phyloP scores from a whole-genome alignment of 805 yeast species.

The Hanseniaspora valbyensis region DNA sequence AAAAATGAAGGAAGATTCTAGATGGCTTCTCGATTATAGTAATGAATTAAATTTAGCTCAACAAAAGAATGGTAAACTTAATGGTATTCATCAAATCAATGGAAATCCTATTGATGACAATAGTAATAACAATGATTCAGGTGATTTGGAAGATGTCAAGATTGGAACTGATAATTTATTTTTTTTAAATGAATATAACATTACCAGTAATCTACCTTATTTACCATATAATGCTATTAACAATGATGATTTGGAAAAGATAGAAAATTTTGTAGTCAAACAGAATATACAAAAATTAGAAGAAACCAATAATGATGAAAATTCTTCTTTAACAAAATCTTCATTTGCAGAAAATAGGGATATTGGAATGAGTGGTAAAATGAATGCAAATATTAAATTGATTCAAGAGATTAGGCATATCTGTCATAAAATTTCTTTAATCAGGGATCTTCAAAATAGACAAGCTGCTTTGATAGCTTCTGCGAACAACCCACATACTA shows the following conservation, averaged over 20 bases:
- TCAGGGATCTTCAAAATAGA: conserved; percentile 74
- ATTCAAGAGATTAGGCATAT: conserved; percentile 82
- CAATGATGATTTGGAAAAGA: conserved; percentile 35
- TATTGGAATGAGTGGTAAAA: conserved; percentile 49
- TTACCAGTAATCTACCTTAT: conserved; percentile 68
- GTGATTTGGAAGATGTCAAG: conserved; percentile 34
- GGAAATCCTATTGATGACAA: not conserved
- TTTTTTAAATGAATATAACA: conserved; percentile 71
- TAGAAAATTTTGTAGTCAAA: conserved; percentile 38
- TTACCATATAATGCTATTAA: conserved; percentile 43
- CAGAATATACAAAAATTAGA: conserved; percentile 17
- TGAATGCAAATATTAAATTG: conserved; percentile 55
- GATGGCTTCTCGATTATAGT: conserved; percentile 24
- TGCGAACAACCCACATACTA: conserved; percentile 14
- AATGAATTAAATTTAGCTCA: conserved; percentile 26
- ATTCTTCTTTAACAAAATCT: conserved; percentile 32
- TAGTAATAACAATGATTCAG: conserved; percentile 11
- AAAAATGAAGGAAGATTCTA: conserved; percentile 51
- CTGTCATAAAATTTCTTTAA: conserved; percentile 77
- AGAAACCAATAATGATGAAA: conserved; percentile 17
- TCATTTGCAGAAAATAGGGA: conserved; percentile 32
- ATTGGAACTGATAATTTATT: conserved; percentile 48
- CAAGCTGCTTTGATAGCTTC: conserved; percentile 13
- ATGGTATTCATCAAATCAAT: conserved; percentile 1
- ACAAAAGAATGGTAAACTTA: conserved; percentile 14